Conservation (phyloP, 495 filamentous ascomycete genomes). For the Penicillium antarcticum region DNA sequence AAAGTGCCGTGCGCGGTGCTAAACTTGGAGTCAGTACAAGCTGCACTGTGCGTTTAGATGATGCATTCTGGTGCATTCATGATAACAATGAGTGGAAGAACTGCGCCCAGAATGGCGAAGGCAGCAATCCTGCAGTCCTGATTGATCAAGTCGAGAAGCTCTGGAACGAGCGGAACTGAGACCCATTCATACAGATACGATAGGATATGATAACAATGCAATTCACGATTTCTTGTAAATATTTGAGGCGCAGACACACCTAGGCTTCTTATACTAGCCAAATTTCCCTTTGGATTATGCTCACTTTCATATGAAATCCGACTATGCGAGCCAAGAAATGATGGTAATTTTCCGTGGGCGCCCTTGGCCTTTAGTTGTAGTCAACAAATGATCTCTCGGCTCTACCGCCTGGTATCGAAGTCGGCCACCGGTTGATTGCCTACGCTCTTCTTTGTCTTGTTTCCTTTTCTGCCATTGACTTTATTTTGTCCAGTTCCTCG, state of each 20-base stretch:
- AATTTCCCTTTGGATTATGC: not conserved
- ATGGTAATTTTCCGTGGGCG: too few relatives aligned
- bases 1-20: slow-evolving; percentile 69
- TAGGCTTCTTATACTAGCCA: not conserved
- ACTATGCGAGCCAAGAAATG: too few relatives aligned
- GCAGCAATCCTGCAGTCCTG: slow-evolving; percentile 66
- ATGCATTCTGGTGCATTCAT: slow-evolving; percentile 76
- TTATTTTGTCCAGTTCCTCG: too few relatives aligned
- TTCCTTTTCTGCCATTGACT: not conserved
- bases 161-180: slow-evolving; percentile 33
- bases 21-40: slow-evolving; percentile 71
- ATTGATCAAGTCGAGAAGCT: slow-evolving; percentile 64
- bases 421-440: too few relatives aligned
- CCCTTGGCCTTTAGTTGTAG: not conserved
- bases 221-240: not conserved
- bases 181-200: slow-evolving; percentile 1
- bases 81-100: slow-evolving; percentile 80
- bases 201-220: not conserved
- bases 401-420: too few relatives aligned
- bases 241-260: not conserved
- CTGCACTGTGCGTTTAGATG: slow-evolving; percentile 82
- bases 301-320: not conserved
- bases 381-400: too few relatives aligned
- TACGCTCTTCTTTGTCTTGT: not conserved
- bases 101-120: slow-evolving; percentile 56